Evolutionary conservation across 2,329 filamentous ascomycete genomes (phyloP), one percentile per base, ranked within the genome.

Genomic region (Mycocentrospora acerina): DNA sequence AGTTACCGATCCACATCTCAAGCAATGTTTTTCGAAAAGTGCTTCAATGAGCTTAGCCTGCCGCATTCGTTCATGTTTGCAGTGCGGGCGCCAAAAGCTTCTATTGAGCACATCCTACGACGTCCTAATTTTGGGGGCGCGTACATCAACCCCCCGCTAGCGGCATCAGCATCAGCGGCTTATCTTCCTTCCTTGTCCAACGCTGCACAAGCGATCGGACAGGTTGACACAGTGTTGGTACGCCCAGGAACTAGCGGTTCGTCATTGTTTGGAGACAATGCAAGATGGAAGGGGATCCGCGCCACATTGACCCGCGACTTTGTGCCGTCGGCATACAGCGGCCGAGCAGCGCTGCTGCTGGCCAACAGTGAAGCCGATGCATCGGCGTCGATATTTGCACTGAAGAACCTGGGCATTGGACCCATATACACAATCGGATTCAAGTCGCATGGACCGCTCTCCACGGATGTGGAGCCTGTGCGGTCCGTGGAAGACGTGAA

Each of bases 351-450:
- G 2, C 80, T 94, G 29, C 79, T 94, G 11, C 71, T 94, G 9
- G 86, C 86, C 7, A 83, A 80, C 13, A 81, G 79, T 0, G 79
- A 86, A 28, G 82, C 87, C 39, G 86, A 91, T 51, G 88, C 88
- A 4, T 85, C 87, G 2, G 83, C 86, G 1, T 80, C 84, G 2
- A 83, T 94, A 46, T 94, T 88, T 56, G 88, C 88, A 0, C 72
- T 94, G 42, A 83, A 83, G 52, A 86, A 83, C 26, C 76, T 94
- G 18, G 82, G 81, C 36, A 82, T 91, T 35, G 83, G 84, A 24
- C 85, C 88, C 40, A 85, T 94, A 26, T 90, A 90, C 66, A 91
- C 88, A 0, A 86, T 91, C 29, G 88, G 88, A 1, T 93, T 94
- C 71, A 82, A 80, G 57, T 57, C 46, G 68, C 80, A 47, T 60